Base-by-base conservation (phyloP, 371 early-diverging fungal species). In the Mucor plumbeus region DNA sequence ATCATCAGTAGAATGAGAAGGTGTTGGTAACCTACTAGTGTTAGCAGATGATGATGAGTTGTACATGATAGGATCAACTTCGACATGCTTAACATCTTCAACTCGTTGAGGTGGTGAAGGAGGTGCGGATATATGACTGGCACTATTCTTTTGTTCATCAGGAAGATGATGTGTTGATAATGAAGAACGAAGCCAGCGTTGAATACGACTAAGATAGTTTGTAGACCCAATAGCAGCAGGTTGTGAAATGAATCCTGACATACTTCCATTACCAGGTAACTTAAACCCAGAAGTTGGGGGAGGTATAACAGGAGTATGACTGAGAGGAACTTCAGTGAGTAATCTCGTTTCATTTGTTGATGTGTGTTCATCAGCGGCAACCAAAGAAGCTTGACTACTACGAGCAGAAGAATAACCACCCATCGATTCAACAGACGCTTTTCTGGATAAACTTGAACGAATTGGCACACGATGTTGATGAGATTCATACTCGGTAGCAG, bases 171-270 rank as follows among this genome's bases (percentile, higher is more conserved):
- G 77, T 10, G 78, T 77, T 10, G 81, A 81, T 13, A 77, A 65
- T 15, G 79, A 78, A 31, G 81, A 81, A 14, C 76, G 77, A 48
- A 81, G 69, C 81, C 81, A 81, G 31, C 81, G 81, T 39, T 81
- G 81, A 55, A 81, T 76, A 17, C 81, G 71, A 34, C 64, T 67
- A 2, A 81, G 59, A 34, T 81, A 81, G 34, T 77, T 79, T 21
- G 74, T 67, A 7, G 81, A 80, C 10, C 63, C 69, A 19, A 73
- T 67, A 9, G 77, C 72, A 11, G 77, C 74, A 14, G 77, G 77
- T 53, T 75, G 75, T 21, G 79, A 78, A 1, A 64, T 61, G 15
- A 72, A 68, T 1, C 77, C 77, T 38, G 65, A 60, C 5, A 71
- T 38, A 53, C 74, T 73, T 26, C 50, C 35, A 41, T 59, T 61